Base-by-base conservation (phyloP, 768 basidiomycete genomes). In the Dentipellis fragilis region DNA sequence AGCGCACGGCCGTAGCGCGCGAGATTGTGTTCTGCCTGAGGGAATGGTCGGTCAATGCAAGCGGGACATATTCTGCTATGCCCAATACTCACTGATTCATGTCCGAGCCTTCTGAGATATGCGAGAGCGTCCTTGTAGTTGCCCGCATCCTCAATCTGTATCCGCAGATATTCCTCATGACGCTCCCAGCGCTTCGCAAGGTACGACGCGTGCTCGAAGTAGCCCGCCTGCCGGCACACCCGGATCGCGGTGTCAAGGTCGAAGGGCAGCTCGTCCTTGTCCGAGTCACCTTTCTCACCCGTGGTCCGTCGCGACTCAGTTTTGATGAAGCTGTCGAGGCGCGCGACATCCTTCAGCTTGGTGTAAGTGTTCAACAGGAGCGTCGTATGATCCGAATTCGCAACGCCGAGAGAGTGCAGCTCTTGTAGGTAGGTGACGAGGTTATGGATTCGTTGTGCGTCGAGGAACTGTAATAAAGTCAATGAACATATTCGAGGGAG, bases 321-420 rank as follows among this genome's bases (percentile, higher is more conserved):
- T 68, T 89, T 91, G 72, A 99, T 89, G 69, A 99, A 99, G 57
- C 77, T 82, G 63, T 97, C 92, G 1, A 98, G 79, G 11, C 93
- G 84, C 1, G 81, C 69, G 14, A 93, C 84, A 63, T 99, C 96
- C 58, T 93, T 91, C 19, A 96, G 85, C 67, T 98, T 98, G 52
- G 96, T 96, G 70, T 96, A 98, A 6, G 94, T 93, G 67, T 98
- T 98, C 22, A 99, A 81, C 3, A 99, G 79, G 8, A 99, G 83
- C 0, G 96, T 98, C 0, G 96, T 99, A 65, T 97, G 95, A 63
- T 98, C 94, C 0, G 92, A 83, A 64, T 95, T 98, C 29, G 96
- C 95, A 6, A 95, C 81, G 0, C 89, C 87, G 0, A 85, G 76
- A 1, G 89, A 78, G 66, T 99, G 96, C 0, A 99, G 75, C 67